Conservation (phyloP, 257 asterid species). For the Nicotiana benthamiana region DNA sequence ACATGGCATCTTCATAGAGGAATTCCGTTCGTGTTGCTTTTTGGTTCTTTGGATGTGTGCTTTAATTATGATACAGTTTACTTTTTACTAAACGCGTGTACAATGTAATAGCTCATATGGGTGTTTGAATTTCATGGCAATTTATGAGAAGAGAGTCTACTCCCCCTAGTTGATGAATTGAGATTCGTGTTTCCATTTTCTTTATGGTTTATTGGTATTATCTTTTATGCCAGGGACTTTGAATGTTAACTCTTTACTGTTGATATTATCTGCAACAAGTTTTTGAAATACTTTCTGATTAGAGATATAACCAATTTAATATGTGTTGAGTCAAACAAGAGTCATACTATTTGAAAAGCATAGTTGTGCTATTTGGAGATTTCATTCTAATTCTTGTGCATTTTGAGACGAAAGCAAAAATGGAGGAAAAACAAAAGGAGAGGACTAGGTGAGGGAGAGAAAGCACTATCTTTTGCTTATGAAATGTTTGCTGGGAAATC, state of each 20-base stretch:
- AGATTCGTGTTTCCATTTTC: too few relatives aligned
- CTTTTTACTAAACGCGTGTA: background rate
- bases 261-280: too few relatives aligned
- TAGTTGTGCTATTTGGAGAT: background rate
- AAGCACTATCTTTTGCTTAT: too few relatives aligned
- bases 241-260: too few relatives aligned
- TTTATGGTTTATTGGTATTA: too few relatives aligned
- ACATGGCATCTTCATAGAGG: background rate
- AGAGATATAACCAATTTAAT: too few relatives aligned
- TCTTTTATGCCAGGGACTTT: too few relatives aligned
- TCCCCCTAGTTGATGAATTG: background rate
- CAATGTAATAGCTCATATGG: background rate
- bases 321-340: background rate
- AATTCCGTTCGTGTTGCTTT: background rate
- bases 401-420: too few relatives aligned
- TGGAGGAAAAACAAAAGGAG: too few relatives aligned
- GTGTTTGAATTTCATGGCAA: background rate
- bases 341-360: background rate
- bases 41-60: background rate
- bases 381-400: too few relatives aligned
- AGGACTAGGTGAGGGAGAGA: too few relatives aligned
- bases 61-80: background rate
- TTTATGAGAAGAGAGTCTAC: background rate
- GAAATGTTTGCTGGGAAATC: background rate
- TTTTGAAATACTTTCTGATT: too few relatives aligned